phyloP scores from a whole-genome alignment of 352 stramenopile genomes.

The Aphanomyces astaci region DNA sequence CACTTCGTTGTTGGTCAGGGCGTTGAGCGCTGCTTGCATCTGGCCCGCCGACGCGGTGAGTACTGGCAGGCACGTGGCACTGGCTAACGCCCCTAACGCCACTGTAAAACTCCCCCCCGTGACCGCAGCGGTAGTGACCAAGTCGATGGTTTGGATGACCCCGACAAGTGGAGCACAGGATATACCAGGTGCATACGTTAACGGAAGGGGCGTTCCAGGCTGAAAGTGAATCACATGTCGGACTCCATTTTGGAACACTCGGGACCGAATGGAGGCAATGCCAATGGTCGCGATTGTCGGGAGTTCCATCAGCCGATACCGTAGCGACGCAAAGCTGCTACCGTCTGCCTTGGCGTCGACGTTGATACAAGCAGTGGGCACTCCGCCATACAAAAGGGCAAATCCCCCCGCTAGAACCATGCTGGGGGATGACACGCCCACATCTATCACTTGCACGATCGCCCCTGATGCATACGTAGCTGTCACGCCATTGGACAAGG shows the following conservation, averaged over 20 bases:
- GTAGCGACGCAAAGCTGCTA: slow-evolving; percentile 38
- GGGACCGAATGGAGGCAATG: slow-evolving; percentile 31
- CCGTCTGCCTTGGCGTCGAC: slow-evolving; percentile 33
- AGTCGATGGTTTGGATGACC: slow-evolving; percentile 57
- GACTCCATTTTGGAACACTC: slow-evolving; percentile 35
- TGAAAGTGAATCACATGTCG: slow-evolving; percentile 42
- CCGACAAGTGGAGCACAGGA: slow-evolving; percentile 33
- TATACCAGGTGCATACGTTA: slow-evolving; percentile 31
- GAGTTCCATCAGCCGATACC: slow-evolving; percentile 33
- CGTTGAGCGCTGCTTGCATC: neutral
- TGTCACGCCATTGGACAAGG: slow-evolving; percentile 34
- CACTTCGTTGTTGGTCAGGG: slow-evolving; percentile 2
- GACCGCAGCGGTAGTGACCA: slow-evolving; percentile 36
- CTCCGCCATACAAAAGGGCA: slow-evolving; percentile 38
- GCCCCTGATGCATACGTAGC: slow-evolving; percentile 42
- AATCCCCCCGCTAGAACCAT: slow-evolving; percentile 37
- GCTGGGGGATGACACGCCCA: slow-evolving; percentile 43
- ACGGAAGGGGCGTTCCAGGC: slow-evolving; percentile 31
- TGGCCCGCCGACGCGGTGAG: neutral
- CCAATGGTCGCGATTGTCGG: slow-evolving; percentile 48
- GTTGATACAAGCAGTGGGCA: slow-evolving; percentile 49
- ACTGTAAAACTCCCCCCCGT: slow-evolving; percentile 1
- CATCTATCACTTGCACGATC: slow-evolving; percentile 48
- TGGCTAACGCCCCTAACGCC: neutral
- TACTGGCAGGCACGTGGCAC: neutral